A percentile compares a stretch with the other conserved stretches of the same genome.
Evolutionary conservation across 1,284 basidiomycete genomes (phyloP).

Genomic region (Malassezia pachydermatis): DNA sequence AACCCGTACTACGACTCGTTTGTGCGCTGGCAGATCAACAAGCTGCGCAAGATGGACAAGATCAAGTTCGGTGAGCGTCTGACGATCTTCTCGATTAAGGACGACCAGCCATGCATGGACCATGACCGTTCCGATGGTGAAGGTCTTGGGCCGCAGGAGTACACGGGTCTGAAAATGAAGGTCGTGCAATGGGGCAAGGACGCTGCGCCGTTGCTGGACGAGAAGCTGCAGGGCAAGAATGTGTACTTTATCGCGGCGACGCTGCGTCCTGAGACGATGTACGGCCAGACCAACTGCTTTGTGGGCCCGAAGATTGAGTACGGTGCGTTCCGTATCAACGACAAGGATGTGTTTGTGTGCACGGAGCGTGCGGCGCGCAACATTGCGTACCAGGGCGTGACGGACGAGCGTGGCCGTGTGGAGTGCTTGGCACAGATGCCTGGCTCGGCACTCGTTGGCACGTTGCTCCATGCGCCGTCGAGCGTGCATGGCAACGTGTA

Average conservation of each 20-base stretch:
- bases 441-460: conserved; percentile 73
- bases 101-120: conserved; percentile 99
- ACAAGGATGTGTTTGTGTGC: conserved; percentile 67
- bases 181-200: conserved; percentile 56
- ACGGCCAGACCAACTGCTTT: conserved; percentile 94
- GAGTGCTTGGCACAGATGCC: conserved; percentile 35
- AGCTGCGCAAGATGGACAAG: conserved; percentile 57
- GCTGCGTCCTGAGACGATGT: conserved; percentile 94
- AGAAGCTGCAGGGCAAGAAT: conserved; percentile 60
- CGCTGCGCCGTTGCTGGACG: conserved; percentile 56
- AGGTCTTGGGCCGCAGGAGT: conserved; percentile 89
- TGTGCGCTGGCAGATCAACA: conserved; percentile 97
- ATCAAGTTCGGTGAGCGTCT: conserved; percentile 87
- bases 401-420: conserved; percentile 49
- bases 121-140: conserved; percentile 95
- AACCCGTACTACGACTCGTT: conserved; percentile 98
- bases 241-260: conserved; percentile 91
- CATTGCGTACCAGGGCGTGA: conserved; percentile 86
- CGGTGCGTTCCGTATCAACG: conserved; percentile 67
- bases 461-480: conserved; percentile 81
- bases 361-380: conserved; percentile 85
- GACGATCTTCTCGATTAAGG: conserved; percentile 98
- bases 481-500: conserved; percentile 76
- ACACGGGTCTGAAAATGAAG: conserved; percentile 90
- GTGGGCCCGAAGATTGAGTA: conserved; percentile 86